phyloP scores from a whole-genome alignment of 768 basidiomycete species.

The Tulasnella sp. region DNA sequence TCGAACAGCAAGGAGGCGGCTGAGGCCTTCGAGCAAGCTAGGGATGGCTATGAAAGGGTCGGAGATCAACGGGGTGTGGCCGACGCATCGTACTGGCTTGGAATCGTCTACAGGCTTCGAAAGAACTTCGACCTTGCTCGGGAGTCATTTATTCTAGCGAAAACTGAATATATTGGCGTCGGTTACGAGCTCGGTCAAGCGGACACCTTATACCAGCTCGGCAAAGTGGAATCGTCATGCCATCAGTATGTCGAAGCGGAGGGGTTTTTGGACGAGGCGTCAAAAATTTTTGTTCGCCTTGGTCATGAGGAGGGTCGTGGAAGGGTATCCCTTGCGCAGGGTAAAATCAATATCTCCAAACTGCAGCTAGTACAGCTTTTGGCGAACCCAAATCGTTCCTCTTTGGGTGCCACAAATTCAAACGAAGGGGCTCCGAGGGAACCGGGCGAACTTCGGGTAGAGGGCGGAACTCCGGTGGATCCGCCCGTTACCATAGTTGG shows the following conservation, averaged over 20 bases:
- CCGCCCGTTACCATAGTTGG: not conserved
- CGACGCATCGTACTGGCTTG: not conserved
- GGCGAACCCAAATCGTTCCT: not conserved
- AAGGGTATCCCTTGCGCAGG: not conserved
- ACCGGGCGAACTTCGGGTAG: not conserved
- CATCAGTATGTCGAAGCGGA: not conserved
- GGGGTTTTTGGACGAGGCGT: not conserved
- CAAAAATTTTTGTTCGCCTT: not conserved
- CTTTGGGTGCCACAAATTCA: not conserved
- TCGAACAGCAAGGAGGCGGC: not conserved
- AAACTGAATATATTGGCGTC: not conserved
- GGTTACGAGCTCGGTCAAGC: not conserved
- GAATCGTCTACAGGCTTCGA: not conserved
- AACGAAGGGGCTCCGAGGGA: not conserved
- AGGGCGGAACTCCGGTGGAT: not conserved
- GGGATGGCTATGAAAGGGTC: not conserved
- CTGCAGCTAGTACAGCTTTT: not conserved
- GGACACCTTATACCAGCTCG: not conserved
- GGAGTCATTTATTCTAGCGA: not conserved
- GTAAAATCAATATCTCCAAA: not conserved
- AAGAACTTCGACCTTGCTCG: not conserved
- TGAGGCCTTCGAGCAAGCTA: not conserved
- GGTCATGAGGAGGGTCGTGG: not conserved
- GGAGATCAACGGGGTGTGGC: not conserved
- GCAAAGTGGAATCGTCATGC: not conserved